A percentile compares a stretch with the other conserved stretches of the same genome.
These are phyloP conservation scores for Thalassiosira oceanica DNA, from an alignment of 352 stramenopile species.

Conservation along the genomic window DNA sequence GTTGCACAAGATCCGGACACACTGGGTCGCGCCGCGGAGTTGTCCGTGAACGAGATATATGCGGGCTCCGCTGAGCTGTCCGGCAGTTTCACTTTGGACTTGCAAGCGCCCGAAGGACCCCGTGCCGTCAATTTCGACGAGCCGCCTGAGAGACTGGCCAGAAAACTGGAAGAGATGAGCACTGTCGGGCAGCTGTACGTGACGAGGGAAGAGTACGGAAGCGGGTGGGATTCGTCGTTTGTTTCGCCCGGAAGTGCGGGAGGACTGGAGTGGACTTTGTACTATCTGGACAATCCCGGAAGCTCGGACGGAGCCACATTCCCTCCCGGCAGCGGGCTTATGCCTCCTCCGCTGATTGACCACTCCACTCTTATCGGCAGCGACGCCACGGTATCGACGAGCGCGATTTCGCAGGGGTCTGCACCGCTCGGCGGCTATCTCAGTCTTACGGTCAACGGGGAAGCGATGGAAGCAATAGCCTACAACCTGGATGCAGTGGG, in stretches of 20 bases:
- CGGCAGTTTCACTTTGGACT: conserved; percentile 90
- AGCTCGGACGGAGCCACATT: conserved; percentile 79
- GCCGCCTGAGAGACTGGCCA: conserved; percentile 82
- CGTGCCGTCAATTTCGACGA: conserved; percentile 88
- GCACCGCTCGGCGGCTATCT: conserved; percentile 75
- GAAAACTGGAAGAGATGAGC: conserved; percentile 94
- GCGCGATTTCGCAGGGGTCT: conserved; percentile 50
- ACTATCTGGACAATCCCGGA: conserved; percentile 82
- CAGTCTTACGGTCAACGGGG: conserved; percentile 55
- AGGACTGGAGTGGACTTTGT: conserved; percentile 81
- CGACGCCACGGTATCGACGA: conserved; percentile 36
- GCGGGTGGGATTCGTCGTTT: conserved; percentile 87
- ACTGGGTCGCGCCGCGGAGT: conserved; percentile 55
- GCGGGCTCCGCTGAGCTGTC: conserved; percentile 86
- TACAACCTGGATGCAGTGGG: conserved; percentile 70
- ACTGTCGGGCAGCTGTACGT: conserved; percentile 90
- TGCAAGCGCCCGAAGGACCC: conserved; percentile 82
- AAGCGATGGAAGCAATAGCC: conserved; percentile 59
- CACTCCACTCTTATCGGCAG: conserved; percentile 42
- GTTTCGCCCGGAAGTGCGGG: conserved; percentile 83
- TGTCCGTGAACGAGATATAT: conserved; percentile 86
- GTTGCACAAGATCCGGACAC: conserved; percentile 75
- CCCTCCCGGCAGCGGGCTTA: conserved; percentile 79
- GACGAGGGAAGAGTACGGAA: conserved; percentile 87
- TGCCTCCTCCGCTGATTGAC: conserved; percentile 66